phyloP scores from a whole-genome alignment of 164 flowering plant species.

The Saururus chinensis region DNA sequence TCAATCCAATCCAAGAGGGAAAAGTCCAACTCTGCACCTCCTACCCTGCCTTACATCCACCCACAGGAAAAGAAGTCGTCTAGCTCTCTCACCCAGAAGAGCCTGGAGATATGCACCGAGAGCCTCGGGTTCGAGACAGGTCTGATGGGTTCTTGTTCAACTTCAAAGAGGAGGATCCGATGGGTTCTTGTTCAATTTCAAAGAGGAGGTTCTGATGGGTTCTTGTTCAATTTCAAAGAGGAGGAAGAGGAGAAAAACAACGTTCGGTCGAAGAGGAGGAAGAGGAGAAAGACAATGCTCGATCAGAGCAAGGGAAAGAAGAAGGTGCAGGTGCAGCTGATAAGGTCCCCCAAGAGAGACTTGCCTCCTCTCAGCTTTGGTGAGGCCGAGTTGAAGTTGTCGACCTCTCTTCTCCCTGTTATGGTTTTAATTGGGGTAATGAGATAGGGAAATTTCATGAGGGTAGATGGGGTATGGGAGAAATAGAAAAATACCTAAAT shows the following conservation, averaged over 20 bases:
- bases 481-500: no score
- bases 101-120: conserved; percentile 85
- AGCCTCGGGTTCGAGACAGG: conserved; percentile 85
- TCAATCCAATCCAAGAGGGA: conserved; percentile 31
- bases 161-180: no score
- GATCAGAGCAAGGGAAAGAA: background rate
- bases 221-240: conserved; percentile 20
- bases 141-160: conserved; percentile 51
- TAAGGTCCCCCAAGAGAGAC: conserved; percentile 15
- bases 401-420: no score
- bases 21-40: conserved; percentile 1
- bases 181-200: no score
- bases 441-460: no score
- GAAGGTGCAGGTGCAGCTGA: background rate
- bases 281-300: conserved; percentile 6
- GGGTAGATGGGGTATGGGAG: no score
- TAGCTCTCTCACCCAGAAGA: conserved; percentile 46
- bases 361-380: conserved; percentile 89
- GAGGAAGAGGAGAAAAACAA: no score
- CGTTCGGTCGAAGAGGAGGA: no score
- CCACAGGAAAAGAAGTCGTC: conserved; percentile 46
- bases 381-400: no score
- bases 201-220: conserved; percentile 73
- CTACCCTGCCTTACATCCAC: conserved; percentile 44
- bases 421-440: no score